phyloP scores from a whole-genome alignment of 768 basidiomycete genomes.

The Leccinellum luteum region DNA sequence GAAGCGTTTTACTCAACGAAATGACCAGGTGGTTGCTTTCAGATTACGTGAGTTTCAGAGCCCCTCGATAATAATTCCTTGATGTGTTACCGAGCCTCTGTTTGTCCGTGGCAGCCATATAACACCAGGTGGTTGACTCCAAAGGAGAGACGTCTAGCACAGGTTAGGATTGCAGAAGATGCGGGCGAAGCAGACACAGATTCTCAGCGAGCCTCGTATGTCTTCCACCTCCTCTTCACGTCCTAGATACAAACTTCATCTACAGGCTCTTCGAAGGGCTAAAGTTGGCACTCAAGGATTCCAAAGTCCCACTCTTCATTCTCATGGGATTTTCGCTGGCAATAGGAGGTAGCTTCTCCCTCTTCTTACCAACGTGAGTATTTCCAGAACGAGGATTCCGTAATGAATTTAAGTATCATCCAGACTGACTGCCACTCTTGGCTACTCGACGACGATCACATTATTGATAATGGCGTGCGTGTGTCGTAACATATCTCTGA shows the following conservation, averaged over 20 bases:
- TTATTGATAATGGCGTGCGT: conserved; percentile 55
- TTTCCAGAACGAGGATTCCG: too few relatives aligned
- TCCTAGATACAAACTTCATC: not conserved
- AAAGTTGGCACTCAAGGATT: not conserved
- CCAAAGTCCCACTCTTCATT: conserved; percentile 42
- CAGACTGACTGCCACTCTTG: conserved; percentile 44
- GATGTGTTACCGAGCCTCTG: not conserved
- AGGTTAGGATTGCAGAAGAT: conserved; percentile 57
- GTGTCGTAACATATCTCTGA: conserved; percentile 15
- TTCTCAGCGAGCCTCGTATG: conserved; percentile 54
- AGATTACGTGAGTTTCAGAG: conserved; percentile 46
- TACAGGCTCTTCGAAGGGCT: conserved; percentile 15
- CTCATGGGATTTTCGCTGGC: conserved; percentile 52
- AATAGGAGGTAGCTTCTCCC: conserved; percentile 57
- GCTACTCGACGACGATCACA: conserved; percentile 45
- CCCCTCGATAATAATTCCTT: not conserved
- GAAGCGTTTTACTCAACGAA: not conserved
- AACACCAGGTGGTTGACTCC: conserved; percentile 61
- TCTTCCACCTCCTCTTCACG: not conserved
- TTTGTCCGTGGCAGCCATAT: conserved; percentile 39
- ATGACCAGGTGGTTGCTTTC: conserved; percentile 51
- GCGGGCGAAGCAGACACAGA: conserved; percentile 38
- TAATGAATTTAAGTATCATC: conserved; percentile 11
- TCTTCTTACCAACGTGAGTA: conserved; percentile 44
- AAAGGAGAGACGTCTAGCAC: conserved; percentile 54